Base-by-base conservation (phyloP, 164 flowering plant genomes). In the Taxillus chinensis region DNA sequence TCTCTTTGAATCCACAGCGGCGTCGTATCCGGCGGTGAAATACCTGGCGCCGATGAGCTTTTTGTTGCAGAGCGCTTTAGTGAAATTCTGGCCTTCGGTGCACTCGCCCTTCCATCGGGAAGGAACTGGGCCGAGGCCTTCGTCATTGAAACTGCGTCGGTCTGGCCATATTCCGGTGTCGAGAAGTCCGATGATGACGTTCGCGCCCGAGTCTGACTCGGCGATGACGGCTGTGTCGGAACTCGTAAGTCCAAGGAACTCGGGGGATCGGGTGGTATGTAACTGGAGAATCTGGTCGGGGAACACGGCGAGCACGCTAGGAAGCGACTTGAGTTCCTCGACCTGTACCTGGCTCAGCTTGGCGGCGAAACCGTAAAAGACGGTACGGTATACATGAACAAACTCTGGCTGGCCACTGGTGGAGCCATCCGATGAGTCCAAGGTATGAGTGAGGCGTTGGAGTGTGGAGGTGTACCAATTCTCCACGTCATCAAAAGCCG, bases 81-180 rank as follows among this genome's bases (percentile, higher is more conserved):
- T 9, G 52, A 83, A 85, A 0, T 57, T 59, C 17, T 51, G 45
- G 0, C 76, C 81, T 54, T 59, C 79, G 9, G 1, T 55, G 54
- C 87, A 85, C 46, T 61, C 78, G 3, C 87, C 87, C 38, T 71
- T 75, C 81, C 82, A 85, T 5, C 39, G 68, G 0, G 76, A 6
- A 2, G 90, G 87, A 5, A 82, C 48, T 0, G 84, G 79, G 1
- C 72, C 77, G 3, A 85, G 70, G 7, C 70, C 82, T 0, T 59
- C 57, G 53, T 85, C 87, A 43, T 66, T 61, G 67, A 82, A 82
- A 57, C 90, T 85, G 2, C 52, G 70, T 1, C 77, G 27, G 53
- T 85, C 85, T 0, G 90, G 90, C 75, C 80, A 80, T 15, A 85
- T 78, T 1, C 90, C 87, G 8, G 85, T 71, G 57, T 84, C 89